These are phyloP conservation scores for Phytopythium ostracodes DNA, from an alignment of 352 stramenopile genomes.

Conservation along the genomic window DNA sequence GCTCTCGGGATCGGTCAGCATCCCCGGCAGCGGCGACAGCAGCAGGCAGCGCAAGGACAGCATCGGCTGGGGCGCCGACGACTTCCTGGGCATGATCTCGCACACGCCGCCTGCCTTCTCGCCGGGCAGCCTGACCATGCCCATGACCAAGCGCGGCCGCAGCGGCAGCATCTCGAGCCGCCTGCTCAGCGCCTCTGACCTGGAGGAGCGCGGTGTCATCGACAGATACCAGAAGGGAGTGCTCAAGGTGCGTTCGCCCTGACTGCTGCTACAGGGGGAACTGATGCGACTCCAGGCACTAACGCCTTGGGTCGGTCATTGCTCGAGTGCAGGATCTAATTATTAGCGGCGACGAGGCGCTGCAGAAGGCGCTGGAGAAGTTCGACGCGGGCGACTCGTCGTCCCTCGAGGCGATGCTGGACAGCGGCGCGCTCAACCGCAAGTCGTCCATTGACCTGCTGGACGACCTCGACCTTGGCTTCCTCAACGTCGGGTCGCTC, in stretches of 20 bases:
- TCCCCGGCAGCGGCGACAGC: slow-evolving; percentile 22
- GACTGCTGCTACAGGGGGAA: no score
- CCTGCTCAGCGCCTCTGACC: slow-evolving; percentile 83
- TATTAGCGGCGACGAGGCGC: slow-evolving; percentile 87
- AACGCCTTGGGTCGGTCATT: slow-evolving; percentile 5
- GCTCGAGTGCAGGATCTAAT: slow-evolving; percentile 68
- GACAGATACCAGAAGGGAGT: slow-evolving; percentile 89
- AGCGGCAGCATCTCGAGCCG: slow-evolving; percentile 84
- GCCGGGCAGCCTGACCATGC: slow-evolving; percentile 84
- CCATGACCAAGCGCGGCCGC: slow-evolving; percentile 81
- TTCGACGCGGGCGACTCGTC: slow-evolving; percentile 86
- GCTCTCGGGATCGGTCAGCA: slow-evolving; percentile 25
- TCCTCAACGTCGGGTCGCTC: slow-evolving; percentile 82
- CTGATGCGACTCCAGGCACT: no score
- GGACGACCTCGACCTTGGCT: slow-evolving; percentile 84
- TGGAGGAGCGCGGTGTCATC: slow-evolving; percentile 89
- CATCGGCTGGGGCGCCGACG: slow-evolving; percentile 78
- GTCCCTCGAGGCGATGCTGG: slow-evolving; percentile 80
- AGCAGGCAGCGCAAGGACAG: slow-evolving; percentile 68
- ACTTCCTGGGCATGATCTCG: slow-evolving; percentile 86
- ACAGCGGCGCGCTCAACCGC: slow-evolving; percentile 77
- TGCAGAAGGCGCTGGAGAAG: slow-evolving; percentile 88
- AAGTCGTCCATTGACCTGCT: slow-evolving; percentile 84
- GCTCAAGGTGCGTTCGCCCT: slow-evolving; percentile 57
- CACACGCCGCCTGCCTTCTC: slow-evolving; percentile 91